Evolutionary conservation across 805 yeast species (phyloP).

Genomic region (Nakazawaea wickerhamii): DNA sequence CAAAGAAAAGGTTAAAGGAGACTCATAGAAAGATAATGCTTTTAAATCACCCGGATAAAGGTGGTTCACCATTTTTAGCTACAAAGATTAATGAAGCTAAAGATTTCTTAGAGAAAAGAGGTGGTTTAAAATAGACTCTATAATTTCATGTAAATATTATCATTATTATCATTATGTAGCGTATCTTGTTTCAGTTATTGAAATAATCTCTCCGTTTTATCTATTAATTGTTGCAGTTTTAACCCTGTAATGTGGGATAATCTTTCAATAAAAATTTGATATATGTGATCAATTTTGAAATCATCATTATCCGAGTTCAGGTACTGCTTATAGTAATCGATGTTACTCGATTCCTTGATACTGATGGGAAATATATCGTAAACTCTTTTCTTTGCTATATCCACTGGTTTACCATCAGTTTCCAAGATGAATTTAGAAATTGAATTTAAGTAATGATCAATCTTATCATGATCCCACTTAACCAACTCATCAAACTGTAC

Average conservation of each 20-base stretch:
- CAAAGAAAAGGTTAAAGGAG: conserved; percentile 63
- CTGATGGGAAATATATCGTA: conserved; percentile 19
- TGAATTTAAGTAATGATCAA: conserved; percentile 47
- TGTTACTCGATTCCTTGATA: neutral
- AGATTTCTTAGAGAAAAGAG: conserved; percentile 68
- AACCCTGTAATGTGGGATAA: neutral
- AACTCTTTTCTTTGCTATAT: conserved; percentile 19
- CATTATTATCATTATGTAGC: too few species aligned
- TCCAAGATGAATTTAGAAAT: conserved; percentile 31
- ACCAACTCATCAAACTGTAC: conserved; percentile 29
- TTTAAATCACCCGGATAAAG: conserved; percentile 90
- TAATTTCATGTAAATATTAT: conserved; percentile 2
- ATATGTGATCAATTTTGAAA: neutral
- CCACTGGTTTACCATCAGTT: conserved; percentile 16
- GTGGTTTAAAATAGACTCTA: conserved; percentile 30
- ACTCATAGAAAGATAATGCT: conserved; percentile 82
- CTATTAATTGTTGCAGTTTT: neutral
- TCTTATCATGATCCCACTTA: conserved; percentile 43
- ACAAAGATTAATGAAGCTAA: conserved; percentile 91
- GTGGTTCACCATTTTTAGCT: conserved; percentile 87
- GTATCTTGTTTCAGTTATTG: neutral
- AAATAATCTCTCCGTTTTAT: neutral
- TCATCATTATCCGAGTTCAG: neutral
- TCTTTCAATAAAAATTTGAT: neutral
- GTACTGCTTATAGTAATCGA: neutral